These are phyloP conservation scores for Fraxinus dipetala DNA, from an alignment of 305 asterid species.

Conservation along the genomic window DNA sequence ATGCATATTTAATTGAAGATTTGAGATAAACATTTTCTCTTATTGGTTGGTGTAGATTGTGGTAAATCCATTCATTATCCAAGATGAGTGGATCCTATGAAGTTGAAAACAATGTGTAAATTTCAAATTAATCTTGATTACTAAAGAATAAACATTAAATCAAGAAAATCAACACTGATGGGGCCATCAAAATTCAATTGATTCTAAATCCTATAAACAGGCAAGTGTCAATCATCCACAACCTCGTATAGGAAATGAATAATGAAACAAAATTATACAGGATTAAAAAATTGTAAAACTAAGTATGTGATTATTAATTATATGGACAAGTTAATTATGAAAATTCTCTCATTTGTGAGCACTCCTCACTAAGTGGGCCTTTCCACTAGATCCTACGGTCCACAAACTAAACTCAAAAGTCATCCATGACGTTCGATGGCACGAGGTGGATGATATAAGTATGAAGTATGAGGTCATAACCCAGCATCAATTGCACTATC, in stretches of 20 bases:
- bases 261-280: slow-evolving; percentile 8
- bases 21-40: background rate
- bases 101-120: background rate
- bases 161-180: background rate
- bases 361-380: slow-evolving; percentile 25
- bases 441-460: slow-evolving; percentile 44
- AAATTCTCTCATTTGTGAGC: slow-evolving; percentile 32
- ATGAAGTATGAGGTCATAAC: slow-evolving; percentile 45
- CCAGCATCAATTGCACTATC: background rate
- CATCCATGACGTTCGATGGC: slow-evolving; percentile 34
- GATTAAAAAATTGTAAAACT: background rate
- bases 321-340: slow-evolving; percentile 32
- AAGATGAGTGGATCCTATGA: slow-evolving; percentile 28
- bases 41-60: background rate
- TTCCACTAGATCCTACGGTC: slow-evolving; percentile 26
- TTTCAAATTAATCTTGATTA: background rate
- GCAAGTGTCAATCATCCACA: slow-evolving; percentile 8
- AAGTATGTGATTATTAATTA: slow-evolving; percentile 14
- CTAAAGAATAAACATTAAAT: background rate
- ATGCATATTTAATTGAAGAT: background rate
- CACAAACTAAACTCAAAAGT: slow-evolving; percentile 16
- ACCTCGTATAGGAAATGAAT: slow-evolving; percentile 17
- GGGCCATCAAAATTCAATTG: background rate
- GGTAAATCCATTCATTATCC: slow-evolving; percentile 17
- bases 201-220: background rate